phyloP scores from a whole-genome alignment of 2,329 filamentous ascomycete species.

The Septoria petroselini region DNA sequence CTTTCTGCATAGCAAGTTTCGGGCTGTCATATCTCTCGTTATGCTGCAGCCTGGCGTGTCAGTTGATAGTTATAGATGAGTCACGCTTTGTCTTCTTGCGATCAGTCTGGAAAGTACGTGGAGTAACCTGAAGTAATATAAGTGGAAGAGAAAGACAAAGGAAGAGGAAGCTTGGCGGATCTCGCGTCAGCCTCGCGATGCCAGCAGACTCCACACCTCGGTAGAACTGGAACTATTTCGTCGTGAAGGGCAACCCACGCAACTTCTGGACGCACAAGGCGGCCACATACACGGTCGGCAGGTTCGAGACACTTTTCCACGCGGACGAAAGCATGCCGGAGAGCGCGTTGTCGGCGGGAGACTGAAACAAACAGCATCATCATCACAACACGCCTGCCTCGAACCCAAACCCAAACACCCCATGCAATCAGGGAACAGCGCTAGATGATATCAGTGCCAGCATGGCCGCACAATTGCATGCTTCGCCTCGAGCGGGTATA shows the following conservation, averaged over 20 bases:
- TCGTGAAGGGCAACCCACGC: neutral
- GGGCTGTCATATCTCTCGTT: too few relatives aligned
- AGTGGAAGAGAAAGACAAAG: too few relatives aligned
- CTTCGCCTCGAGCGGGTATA: neutral
- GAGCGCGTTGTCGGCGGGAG: neutral
- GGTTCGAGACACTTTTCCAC: neutral
- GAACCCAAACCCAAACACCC: too few relatives aligned
- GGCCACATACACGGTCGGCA: constrained; percentile 10
- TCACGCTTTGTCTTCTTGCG: too few relatives aligned
- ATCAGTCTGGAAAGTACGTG: too few relatives aligned
- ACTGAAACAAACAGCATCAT: neutral
- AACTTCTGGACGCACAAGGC: neutral
- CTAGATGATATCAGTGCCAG: constrained; percentile 1
- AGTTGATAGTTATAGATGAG: too few relatives aligned
- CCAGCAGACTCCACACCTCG: neutral
- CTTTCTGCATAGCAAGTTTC: too few relatives aligned
- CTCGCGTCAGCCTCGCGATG: too few relatives aligned
- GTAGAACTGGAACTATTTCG: too few relatives aligned
- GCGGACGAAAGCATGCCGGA: neutral
- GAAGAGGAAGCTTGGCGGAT: too few relatives aligned
- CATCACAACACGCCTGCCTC: neutral
- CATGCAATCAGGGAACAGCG: constrained; percentile 4
- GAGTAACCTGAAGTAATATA: too few relatives aligned
- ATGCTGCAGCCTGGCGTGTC: too few relatives aligned
- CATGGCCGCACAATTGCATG: constrained; percentile 9